These are phyloP conservation scores for Aspergillus nanangensis DNA, from an alignment of 495 filamentous ascomycete genomes.

Conservation along the genomic window DNA sequence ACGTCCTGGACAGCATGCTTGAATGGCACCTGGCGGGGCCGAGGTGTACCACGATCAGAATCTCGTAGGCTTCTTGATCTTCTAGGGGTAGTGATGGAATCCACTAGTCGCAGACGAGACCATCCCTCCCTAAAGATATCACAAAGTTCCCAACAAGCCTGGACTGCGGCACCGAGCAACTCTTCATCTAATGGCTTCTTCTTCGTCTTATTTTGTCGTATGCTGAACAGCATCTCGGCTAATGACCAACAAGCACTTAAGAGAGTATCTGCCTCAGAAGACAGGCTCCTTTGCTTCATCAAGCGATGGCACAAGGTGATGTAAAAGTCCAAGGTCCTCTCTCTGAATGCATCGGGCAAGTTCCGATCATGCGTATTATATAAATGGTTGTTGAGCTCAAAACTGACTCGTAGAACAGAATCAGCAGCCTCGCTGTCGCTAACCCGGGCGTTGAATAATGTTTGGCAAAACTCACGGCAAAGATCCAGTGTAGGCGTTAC, in stretches of 20 bases:
- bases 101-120: constrained; percentile 52
- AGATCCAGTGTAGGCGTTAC: constrained; percentile 76
- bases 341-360: constrained; percentile 82
- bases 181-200: constrained; percentile 73
- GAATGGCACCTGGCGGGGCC: constrained; percentile 75
- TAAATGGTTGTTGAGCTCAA: constrained; percentile 91
- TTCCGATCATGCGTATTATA: constrained; percentile 86
- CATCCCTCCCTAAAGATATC: constrained; percentile 92
- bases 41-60: constrained; percentile 81
- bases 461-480: constrained; percentile 87
- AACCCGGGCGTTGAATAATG: constrained; percentile 77
- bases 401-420: constrained; percentile 84
- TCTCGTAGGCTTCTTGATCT: constrained; percentile 61
- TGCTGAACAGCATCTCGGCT: constrained; percentile 90
- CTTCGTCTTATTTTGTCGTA: constrained; percentile 77
- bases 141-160: constrained; percentile 92
- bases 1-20: constrained; percentile 41
- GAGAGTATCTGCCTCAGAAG: constrained; percentile 74
- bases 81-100: neutral
- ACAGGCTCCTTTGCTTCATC: constrained; percentile 82
- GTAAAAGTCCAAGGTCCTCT: constrained; percentile 89
- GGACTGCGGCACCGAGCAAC: constrained; percentile 77
- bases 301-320: constrained; percentile 87
- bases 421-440: constrained; percentile 72
- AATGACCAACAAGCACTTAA: constrained; percentile 85